A percentile compares a stretch with the other conserved stretches of the same genome.
Conservation (phyloP, 495 filamentous ascomycete species). For the Barbatosphaeria neglecta region DNA sequence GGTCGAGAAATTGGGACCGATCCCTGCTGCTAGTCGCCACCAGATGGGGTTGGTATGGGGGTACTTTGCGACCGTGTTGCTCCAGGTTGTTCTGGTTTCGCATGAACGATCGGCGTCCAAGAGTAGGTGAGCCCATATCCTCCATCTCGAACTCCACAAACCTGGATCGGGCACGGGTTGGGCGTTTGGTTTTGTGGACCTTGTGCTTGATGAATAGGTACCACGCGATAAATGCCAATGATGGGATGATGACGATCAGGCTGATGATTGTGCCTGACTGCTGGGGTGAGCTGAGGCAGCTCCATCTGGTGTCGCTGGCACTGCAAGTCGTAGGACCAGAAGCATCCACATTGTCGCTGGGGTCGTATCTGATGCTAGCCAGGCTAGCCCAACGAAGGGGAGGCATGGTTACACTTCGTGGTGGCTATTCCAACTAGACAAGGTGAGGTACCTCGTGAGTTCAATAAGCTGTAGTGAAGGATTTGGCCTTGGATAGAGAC, state of each 20-base stretch:
- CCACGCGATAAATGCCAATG: background rate
- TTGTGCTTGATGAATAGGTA: background rate
- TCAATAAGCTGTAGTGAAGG: too few species aligned
- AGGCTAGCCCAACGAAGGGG: too few species aligned
- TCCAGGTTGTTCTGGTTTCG: background rate
- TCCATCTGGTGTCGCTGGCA: conserved; percentile 7
- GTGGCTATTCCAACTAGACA: too few species aligned
- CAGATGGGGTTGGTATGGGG: background rate
- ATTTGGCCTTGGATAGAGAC: too few species aligned
- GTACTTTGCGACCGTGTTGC: background rate
- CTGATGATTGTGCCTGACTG: conserved; percentile 9
- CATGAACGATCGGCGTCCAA: background rate
- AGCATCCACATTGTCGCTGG: too few species aligned
- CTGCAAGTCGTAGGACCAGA: too few species aligned
- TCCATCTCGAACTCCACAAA: background rate
- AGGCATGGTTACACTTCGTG: too few species aligned
- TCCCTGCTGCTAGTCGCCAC: background rate
- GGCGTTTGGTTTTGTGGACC: background rate
- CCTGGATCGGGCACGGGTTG: background rate
- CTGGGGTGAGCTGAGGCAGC: conserved; percentile 7
- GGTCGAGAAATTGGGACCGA: background rate
- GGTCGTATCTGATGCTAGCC: too few species aligned
- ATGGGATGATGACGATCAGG: background rate
- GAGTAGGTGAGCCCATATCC: background rate
- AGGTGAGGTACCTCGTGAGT: too few species aligned